phyloP scores from a whole-genome alignment of 1,139 yeast species.

The Blastobotrys ciferrii region DNA sequence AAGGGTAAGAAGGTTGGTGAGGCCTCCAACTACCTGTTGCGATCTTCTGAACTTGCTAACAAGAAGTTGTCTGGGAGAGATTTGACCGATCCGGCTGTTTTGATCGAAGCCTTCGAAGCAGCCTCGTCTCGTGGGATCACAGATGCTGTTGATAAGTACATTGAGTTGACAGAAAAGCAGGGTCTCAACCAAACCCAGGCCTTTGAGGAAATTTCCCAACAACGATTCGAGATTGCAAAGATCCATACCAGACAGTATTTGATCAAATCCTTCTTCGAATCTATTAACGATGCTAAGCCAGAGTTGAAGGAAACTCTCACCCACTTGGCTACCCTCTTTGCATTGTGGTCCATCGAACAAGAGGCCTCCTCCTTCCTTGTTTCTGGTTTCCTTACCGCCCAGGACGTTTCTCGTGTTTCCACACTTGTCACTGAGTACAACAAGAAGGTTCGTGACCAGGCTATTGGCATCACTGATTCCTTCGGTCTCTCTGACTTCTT shows the following conservation, averaged over 20 bases:
- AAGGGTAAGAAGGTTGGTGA: conserved; percentile 35
- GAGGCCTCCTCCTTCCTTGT: conserved; percentile 75
- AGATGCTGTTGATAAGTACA: conserved; percentile 36
- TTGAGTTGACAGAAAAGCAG: conserved; percentile 26
- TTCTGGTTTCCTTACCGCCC: conserved; percentile 77
- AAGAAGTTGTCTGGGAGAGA: conserved; percentile 30
- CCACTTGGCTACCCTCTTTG: conserved; percentile 58
- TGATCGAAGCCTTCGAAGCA: conserved; percentile 43
- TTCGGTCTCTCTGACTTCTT: conserved; percentile 83
- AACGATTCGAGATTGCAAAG: conserved; percentile 45
- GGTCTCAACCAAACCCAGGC: conserved; percentile 38
- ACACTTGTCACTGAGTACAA: conserved; percentile 39
- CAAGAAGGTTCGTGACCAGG: conserved; percentile 54
- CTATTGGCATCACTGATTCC: conserved; percentile 82
- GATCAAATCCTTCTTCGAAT: conserved; percentile 39
- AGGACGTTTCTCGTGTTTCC: conserved; percentile 72
- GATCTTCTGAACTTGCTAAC: conserved; percentile 25
- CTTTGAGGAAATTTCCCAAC: conserved; percentile 44
- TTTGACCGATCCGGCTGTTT: conserved; percentile 34
- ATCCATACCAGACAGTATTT: conserved; percentile 42
- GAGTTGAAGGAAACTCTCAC: conserved; percentile 41
- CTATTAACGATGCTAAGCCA: conserved; percentile 31
- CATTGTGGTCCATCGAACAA: conserved; percentile 69
- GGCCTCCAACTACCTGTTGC: conserved; percentile 34
- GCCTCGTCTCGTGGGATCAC: conserved; percentile 39